Evolutionary conservation across 2,329 filamentous ascomycete genomes (phyloP), one percentile per base, ranked within the genome.

Genomic region (Trichoderma lentiforme): DNA sequence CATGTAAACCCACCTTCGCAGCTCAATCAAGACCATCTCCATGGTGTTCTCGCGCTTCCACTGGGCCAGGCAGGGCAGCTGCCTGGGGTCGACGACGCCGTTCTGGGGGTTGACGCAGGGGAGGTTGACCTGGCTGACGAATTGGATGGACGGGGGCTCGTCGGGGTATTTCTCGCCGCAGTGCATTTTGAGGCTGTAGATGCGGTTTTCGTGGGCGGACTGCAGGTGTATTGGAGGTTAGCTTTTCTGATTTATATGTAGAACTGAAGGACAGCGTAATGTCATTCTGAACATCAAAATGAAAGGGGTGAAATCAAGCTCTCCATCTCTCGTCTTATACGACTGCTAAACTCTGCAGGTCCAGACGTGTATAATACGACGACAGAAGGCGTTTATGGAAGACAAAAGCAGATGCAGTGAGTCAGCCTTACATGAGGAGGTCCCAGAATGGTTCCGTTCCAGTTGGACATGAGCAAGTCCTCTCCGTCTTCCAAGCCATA

Each of bases 161-260:
- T 97, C 94, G 67, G 96, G 96, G 82, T 99, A 99, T 72, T 93
- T 86, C 63, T 90, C 87, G 74, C 94, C 95, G 85, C 96, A 99
- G 85, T 97, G 92, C 85, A 99, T 97, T 83, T 95, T 97, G 78
- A 99, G 89, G 77, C 94, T 97, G 87, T 99, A 99, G 85, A 99
- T 99, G 79, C 96, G 93, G 84, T 99, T 99, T 87, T 99, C 96
- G 82, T 98, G 95, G 74, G 92, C 94, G 83, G 94, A 97, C 93
- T 96, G 79, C 56, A 21, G 24, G 8, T 9, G 51, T n/a, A 7
- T 47, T 32, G 15, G 53, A 3, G 73, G 51, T 63, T 64, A 53
- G 69, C 57, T 24, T 51, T 60, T 15, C 28, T 18, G 43, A 51
- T 12, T 6, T 53, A 3, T 11, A 51, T 51, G 43, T 11, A 9